phyloP scores from a whole-genome alignment of 225 moss, liverwort and hornwort genomes.

The Ulota crispa region DNA sequence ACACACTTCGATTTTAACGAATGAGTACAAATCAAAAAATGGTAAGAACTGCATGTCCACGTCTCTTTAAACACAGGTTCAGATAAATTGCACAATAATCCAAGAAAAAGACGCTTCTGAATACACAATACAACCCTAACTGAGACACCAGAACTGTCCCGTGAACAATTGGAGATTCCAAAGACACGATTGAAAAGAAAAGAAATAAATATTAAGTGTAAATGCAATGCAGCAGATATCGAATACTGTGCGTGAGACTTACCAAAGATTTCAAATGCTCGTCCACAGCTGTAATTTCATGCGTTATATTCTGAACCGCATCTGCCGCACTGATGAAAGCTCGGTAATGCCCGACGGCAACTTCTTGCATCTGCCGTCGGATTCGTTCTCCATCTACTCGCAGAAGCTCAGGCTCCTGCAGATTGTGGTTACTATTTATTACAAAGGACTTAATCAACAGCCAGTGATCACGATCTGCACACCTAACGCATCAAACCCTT shows the following conservation, averaged over 20 bases:
- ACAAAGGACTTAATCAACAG: background rate
- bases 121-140: background rate
- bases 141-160: background rate
- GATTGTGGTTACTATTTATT: background rate
- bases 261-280: conserved; percentile 79
- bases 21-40: conserved; percentile 4
- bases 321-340: conserved; percentile 98
- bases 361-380: conserved; percentile 97
- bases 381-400: conserved; percentile 94
- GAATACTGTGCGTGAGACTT: conserved; percentile 4
- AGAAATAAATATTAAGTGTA: background rate
- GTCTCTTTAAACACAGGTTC: background rate
- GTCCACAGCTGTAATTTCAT: conserved; percentile 88
- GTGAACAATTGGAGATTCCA: background rate
- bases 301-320: conserved; percentile 85
- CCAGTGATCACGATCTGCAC: conserved; percentile 17
- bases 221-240: conserved; percentile 26
- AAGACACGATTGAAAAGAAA: background rate
- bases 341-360: conserved; percentile 89
- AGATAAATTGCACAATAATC: background rate
- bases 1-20: background rate
- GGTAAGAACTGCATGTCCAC: background rate
- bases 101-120: background rate
- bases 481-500: conserved; percentile 20
- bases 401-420: conserved; percentile 92